Base-by-base conservation (phyloP, 208 protist genomes). In the Acanthamoeba lenticulata region DNA sequence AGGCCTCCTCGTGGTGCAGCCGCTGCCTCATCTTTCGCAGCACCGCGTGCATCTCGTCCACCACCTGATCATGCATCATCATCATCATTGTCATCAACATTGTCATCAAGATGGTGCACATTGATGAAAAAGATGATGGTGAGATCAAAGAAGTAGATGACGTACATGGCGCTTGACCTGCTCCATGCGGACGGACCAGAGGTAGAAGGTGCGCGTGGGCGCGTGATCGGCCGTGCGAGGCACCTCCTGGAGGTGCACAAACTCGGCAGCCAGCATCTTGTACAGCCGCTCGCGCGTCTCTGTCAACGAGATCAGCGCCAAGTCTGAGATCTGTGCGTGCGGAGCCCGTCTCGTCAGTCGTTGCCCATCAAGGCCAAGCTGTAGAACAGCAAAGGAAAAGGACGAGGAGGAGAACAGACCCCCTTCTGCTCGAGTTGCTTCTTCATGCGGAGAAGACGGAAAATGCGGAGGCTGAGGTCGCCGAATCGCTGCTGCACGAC, bases 161-260 rank as follows among this genome's bases (percentile, higher is more conserved):
- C 13, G 6, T 79, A 57, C 77, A 15, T 86, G 77, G 17, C 77
- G 77, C 34, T 91, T 91, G 57, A 91, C 72, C 17, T 62, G 55
- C 17, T 65, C 55, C 38, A 69, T 91, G 85, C 85, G 85, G 9
- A 69, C 85, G 5, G 85, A 91, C 85, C 85, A 91, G 19, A 91
- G 85, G 85, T 91, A 91, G 55, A 91, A 91, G 52, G 85, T 91
- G 36, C 85, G 85, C 19, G 85, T 17, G 55, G 85, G 85, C 27
- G 57, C 57, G 55, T 91, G 85, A 34, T 91, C 85, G 36, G 85
- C 29, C 36, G 55, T 72, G 38, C 42, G 67, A 52, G 85, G 85
- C 55, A 91, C 85, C 42, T 91, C 85, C n/a, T 91, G 85, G n/a
- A 91, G 85, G 38, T 91, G 85, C 52, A 91, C 85, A 36, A 91